Evolutionary conservation across 768 basidiomycete species (phyloP).

Genomic region (Tremella fuciformis): DNA sequence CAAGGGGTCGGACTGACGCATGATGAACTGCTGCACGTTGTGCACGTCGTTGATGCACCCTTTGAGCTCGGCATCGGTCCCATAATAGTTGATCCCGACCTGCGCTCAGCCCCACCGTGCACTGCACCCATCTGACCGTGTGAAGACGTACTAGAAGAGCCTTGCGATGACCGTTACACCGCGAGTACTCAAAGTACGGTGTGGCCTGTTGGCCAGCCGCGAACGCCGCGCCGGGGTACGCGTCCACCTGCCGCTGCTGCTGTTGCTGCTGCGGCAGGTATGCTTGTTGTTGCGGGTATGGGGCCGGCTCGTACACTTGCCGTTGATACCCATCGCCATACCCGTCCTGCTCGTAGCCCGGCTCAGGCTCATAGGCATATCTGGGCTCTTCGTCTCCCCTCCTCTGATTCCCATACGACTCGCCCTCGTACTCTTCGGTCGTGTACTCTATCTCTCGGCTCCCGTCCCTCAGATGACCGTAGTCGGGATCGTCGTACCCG

Average conservation of each 20-base stretch:
- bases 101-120: conserved; percentile 43
- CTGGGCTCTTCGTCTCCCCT: no score
- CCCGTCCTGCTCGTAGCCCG: no score
- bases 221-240: no score
- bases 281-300: conserved; percentile 58
- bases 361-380: no score
- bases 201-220: conserved; percentile 54
- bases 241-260: no score
- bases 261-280: conserved; percentile 21
- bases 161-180: conserved; percentile 82
- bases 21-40: conserved; percentile 76
- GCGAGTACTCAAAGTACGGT: conserved; percentile 79
- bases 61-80: conserved; percentile 63
- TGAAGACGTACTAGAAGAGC: conserved; percentile 71
- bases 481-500: no score
- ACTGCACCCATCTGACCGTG: background rate
- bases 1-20: conserved; percentile 30
- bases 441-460: background rate
- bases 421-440: conserved; percentile 10
- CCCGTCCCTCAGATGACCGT: no score
- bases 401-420: no score
- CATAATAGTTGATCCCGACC: conserved; percentile 81
- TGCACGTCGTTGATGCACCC: conserved; percentile 92
- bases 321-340: no score
- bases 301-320: background rate